A percentile compares a stretch with the other conserved stretches of the same genome.
These are phyloP conservation scores for Leptographium flavum DNA, from an alignment of 2,329 filamentous ascomycete species.

Conservation along the genomic window DNA sequence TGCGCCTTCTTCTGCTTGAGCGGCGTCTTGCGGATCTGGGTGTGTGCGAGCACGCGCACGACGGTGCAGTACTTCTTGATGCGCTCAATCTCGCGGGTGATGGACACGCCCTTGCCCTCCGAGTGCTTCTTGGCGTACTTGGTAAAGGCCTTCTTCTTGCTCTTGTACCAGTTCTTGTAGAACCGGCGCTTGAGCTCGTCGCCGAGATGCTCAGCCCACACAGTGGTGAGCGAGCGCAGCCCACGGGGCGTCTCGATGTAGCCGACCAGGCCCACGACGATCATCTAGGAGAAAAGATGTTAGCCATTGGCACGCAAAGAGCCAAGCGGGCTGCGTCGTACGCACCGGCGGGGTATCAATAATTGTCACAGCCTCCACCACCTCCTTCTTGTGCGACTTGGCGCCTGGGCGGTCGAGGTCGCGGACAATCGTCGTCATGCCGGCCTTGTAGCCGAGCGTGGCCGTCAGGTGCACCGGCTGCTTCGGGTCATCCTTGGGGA, in stretches of 20 bases:
- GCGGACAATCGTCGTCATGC: constrained; percentile 99
- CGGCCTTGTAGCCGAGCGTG: constrained; percentile 98
- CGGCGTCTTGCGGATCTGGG: constrained; percentile 96
- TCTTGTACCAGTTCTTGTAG: constrained; percentile 99
- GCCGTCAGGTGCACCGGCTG: constrained; percentile 98
- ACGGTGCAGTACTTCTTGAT: constrained; percentile 99
- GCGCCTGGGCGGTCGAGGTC: constrained; percentile 97
- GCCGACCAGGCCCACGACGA: constrained; percentile 98
- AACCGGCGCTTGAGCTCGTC: constrained; percentile 99
- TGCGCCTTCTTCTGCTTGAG: constrained; percentile 99
- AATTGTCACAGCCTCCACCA: constrained; percentile 77
- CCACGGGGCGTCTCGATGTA: constrained; percentile 99
- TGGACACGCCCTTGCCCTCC: constrained; percentile 75
- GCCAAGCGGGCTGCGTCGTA: constrained; percentile 71
- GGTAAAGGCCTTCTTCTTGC: constrained; percentile 99
- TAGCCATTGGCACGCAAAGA: constrained; percentile 51
- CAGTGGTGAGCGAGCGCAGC: constrained; percentile 96
- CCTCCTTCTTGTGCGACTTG: constrained; percentile 99
- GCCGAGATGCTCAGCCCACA: constrained; percentile 98
- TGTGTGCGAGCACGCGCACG: constrained; percentile 97
- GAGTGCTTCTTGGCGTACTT: constrained; percentile 99
- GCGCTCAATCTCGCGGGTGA: constrained; percentile 96
- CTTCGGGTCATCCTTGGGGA: constrained; percentile 99
- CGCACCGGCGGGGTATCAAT: constrained; percentile 93
- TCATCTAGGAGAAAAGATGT: constrained; percentile 69